These are phyloP conservation scores for Arthrobotrys megalospora DNA, from an alignment of 2,329 filamentous ascomycete genomes.

Conservation along the genomic window DNA sequence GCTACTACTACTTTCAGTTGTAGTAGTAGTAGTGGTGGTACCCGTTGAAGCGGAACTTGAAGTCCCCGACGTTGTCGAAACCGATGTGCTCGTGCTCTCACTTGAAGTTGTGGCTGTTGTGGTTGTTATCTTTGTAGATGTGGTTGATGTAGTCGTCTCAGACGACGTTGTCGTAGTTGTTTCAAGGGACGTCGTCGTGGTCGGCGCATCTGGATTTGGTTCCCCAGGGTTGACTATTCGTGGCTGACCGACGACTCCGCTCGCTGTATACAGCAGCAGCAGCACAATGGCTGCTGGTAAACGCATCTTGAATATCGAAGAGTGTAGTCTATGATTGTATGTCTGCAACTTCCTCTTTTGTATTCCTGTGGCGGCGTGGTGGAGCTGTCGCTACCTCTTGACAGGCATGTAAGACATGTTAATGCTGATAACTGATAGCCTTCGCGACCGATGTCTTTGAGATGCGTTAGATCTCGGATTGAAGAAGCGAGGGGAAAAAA, in stretches of 20 bases:
- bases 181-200: constrained; percentile 2
- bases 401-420: constrained; percentile 43
- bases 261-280: constrained; percentile 42
- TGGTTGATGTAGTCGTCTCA: constrained; percentile 15
- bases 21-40: constrained; percentile 5
- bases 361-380: constrained; percentile 5
- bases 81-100: constrained; percentile 1
- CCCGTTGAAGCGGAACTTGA: not conserved
- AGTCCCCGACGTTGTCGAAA: not conserved
- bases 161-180: constrained; percentile 23
- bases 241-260: constrained; percentile 40
- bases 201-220: constrained; percentile 1
- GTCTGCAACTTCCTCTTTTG: constrained; percentile 36
- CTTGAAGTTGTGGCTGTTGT: not conserved
- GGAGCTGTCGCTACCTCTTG: constrained; percentile 37
- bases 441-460: not conserved
- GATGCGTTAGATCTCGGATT: constrained; percentile 31
- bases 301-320: constrained; percentile 41
- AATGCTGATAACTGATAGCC: not conserved
- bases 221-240: constrained; percentile 36
- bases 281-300: constrained; percentile 36
- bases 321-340: constrained; percentile 5
- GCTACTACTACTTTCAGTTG: constrained; percentile 7
- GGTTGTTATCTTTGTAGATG: not conserved
- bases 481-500: constrained; percentile 26